Base-by-base conservation (phyloP, 2,329 filamentous ascomycete genomes). In the Fusarium sp. region DNA sequence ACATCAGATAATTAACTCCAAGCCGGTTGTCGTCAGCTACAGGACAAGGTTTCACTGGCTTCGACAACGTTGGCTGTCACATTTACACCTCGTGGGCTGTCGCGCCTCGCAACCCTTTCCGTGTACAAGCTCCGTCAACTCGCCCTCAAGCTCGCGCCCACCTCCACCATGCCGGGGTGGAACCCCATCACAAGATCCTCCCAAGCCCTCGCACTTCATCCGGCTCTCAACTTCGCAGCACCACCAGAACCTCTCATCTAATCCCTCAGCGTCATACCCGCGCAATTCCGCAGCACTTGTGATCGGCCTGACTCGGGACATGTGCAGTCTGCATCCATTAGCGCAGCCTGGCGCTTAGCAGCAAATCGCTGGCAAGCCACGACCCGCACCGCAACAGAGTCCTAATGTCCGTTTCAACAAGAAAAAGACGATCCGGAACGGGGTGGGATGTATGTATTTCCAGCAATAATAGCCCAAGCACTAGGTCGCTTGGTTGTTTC, bases 121-220 rank as follows among this genome's bases (percentile, higher is more conserved):
- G 18, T 64, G 27, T 38, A 54, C 34, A 67, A 54, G 47, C 47
- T 54, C 47, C 47, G 45, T 54, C 47, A 54, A 62, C 59, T 50
- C 31, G 69, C 59, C 67, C 67, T 75, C 72, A 73, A 73, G 50
- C 60, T 71, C 74, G 70, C 71, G 72, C 70, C 59, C 67, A 68
- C 29, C 45, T 61, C 68, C 35, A 38, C 61, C 37, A 45, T 62
- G 52, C 69, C 34, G 34, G 61, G 65, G 62, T 38, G 61, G 65
- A 62, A 24, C 50, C 56, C 50, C 59, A 62, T 42, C 45, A 52
- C 59, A 62, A 35, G 40, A 35, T 64, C 62, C 64, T 59, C 27
- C 62, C 63, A 50, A 62, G 56, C 31, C 31, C 11, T 34, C 31
- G 31, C 45, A 47, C 40, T 63, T 76, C 73, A 38, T 57, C 40